phyloP scores from a whole-genome alignment of 2,329 filamentous ascomycete genomes.

The Colletotrichum tropicicola region DNA sequence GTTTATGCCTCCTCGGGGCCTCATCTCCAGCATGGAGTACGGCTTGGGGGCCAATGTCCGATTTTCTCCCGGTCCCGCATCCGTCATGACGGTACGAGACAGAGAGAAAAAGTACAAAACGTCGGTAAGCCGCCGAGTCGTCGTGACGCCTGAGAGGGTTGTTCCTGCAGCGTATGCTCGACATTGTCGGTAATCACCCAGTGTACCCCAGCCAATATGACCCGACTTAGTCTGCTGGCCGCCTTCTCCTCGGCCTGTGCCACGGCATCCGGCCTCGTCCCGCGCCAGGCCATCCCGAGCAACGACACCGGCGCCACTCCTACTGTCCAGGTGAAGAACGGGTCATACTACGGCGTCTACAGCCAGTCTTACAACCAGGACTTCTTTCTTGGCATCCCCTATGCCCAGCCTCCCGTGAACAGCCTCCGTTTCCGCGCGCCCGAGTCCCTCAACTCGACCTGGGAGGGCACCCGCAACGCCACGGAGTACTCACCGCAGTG shows the following conservation, averaged over 20 bases:
- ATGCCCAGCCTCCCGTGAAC: conserved; percentile 61
- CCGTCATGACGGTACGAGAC: not conserved
- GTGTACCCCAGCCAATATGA: not conserved
- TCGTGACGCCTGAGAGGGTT: too few relatives aligned
- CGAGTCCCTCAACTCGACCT: conserved; percentile 56
- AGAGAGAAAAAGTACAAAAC: conserved; percentile 20
- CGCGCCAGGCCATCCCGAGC: conserved; percentile 9
- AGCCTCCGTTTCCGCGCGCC: conserved; percentile 62
- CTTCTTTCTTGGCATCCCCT: conserved; percentile 64
- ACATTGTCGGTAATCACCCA: not conserved
- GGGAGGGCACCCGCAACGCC: conserved; percentile 49
- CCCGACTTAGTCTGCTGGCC: conserved; percentile 16
- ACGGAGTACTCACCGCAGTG: conserved; percentile 57
- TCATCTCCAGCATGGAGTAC: conserved; percentile 19
- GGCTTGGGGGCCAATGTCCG: conserved; percentile 1
- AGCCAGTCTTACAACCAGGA: conserved; percentile 54
- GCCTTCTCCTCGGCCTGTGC: conserved; percentile 19
- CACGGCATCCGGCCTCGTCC: conserved; percentile 21
- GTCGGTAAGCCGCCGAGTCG: not conserved
- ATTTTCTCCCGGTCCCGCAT: conserved; percentile 2
- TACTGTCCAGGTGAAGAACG: conserved; percentile 20
- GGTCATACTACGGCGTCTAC: conserved; percentile 50
- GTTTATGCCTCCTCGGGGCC: conserved; percentile 4
- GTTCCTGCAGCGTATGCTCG: conserved; percentile 1
- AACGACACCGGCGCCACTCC: conserved; percentile 13